phyloP scores from a whole-genome alignment of 2,329 filamentous ascomycete species.

The Rosellinia necatrix region DNA sequence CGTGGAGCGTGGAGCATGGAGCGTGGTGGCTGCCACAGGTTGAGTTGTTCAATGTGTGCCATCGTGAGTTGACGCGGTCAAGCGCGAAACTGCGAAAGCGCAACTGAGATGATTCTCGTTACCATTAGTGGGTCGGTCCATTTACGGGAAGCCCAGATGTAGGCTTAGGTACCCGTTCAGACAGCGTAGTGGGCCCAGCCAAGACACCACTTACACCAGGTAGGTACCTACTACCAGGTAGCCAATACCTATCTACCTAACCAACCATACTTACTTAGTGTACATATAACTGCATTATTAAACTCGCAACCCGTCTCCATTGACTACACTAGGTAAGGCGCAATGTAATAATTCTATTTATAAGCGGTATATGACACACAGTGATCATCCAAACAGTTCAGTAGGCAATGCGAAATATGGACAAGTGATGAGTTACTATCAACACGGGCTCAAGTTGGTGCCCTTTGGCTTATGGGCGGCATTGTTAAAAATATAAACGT shows the following conservation, averaged over 20 bases:
- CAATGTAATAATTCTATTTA: not conserved
- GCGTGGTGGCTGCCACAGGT: not conserved
- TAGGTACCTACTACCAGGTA: no score
- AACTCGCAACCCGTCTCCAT: no score
- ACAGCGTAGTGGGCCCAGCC: no score
- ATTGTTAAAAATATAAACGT: no score
- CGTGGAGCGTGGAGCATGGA: no score
- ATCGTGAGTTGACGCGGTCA: conserved; percentile 15
- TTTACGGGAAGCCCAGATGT: no score
- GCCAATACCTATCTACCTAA: no score
- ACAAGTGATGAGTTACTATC: not conserved
- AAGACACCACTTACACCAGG: not conserved
- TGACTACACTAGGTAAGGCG: not conserved
- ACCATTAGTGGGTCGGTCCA: conserved; percentile 2
- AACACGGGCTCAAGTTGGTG: no score
- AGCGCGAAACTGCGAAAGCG: conserved; percentile 10
- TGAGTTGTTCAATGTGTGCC: not conserved
- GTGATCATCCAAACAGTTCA: not conserved
- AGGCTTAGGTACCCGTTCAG: not conserved
- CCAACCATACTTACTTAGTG: no score
- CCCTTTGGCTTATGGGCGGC: no score
- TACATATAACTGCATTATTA: no score
- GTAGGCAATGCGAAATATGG: not conserved
- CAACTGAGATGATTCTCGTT: no score
- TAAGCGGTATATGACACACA: not conserved